Conservation (phyloP, 179 eudicot species). For the Amaranthus tricolor region DNA sequence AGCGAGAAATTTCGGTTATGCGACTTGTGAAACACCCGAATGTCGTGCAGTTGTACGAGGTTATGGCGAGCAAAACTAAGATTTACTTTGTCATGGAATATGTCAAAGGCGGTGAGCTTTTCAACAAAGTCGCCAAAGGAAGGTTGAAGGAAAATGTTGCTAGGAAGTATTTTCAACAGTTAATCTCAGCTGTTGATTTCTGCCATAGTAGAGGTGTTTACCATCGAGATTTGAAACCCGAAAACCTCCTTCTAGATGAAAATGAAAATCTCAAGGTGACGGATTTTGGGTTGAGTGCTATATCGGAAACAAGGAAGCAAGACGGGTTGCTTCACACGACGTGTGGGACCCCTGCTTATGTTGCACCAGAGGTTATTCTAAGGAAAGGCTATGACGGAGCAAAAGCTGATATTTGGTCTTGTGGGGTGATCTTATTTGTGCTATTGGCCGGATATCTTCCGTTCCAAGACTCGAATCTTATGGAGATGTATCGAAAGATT, state of each 20-base stretch:
- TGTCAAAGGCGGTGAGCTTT: conserved; percentile 63
- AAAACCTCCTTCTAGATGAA: conserved; percentile 56
- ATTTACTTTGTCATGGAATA: conserved; percentile 59
- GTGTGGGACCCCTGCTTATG: conserved; percentile 71
- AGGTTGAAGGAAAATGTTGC: conserved; percentile 51
- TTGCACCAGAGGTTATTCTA: conserved; percentile 57
- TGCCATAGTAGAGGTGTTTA: conserved; percentile 70
- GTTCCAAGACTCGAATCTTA: conserved; percentile 53
- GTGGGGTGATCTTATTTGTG: conserved; percentile 59
- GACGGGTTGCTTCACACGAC: conserved; percentile 67
- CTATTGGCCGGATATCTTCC: conserved; percentile 58
- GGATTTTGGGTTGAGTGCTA: conserved; percentile 61
- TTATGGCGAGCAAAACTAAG: conserved; percentile 62
- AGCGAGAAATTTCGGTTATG: conserved; percentile 64
- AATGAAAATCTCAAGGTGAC: conserved; percentile 52
- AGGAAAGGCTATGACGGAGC: conserved; percentile 62
- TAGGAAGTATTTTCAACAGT: conserved; percentile 53
- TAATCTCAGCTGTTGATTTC: conserved; percentile 58
- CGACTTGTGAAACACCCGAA: conserved; percentile 54
- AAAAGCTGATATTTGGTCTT: conserved; percentile 69
- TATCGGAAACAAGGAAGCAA: conserved; percentile 48
- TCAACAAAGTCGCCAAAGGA: conserved; percentile 53
- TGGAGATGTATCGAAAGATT: conserved; percentile 52
- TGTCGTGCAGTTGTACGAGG: conserved; percentile 53
- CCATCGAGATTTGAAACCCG: conserved; percentile 62